Evolutionary conservation across 2,329 filamentous ascomycete genomes (phyloP).

Genomic region (Aspergillus neotritici): DNA sequence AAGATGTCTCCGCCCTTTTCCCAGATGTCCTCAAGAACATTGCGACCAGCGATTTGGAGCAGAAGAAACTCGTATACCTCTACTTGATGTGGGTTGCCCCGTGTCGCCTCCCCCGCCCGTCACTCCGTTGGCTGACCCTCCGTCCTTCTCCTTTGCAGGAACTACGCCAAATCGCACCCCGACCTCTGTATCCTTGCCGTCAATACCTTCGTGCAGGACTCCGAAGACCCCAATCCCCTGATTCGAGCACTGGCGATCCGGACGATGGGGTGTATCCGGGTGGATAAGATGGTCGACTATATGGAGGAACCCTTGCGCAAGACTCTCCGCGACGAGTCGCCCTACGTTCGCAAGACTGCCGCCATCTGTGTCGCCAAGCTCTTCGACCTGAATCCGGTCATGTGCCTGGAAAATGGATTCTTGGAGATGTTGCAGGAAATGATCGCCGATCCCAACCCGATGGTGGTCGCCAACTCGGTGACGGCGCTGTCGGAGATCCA

Average conservation of each 20-base stretch:
- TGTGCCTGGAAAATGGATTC: constrained; percentile 97
- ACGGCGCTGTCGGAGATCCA: constrained; percentile 87
- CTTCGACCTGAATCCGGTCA: constrained; percentile 84
- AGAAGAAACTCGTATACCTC: constrained; percentile 98
- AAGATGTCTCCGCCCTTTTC: constrained; percentile 95
- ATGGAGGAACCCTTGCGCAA: constrained; percentile 98
- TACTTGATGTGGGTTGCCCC: constrained; percentile 73
- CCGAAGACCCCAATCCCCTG: constrained; percentile 94
- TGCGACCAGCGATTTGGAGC: constrained; percentile 85
- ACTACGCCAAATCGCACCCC: constrained; percentile 98
- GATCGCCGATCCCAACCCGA: constrained; percentile 95
- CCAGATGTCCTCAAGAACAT: constrained; percentile 99
- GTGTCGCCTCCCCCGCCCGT: neutral
- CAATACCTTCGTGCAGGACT: constrained; percentile 98
- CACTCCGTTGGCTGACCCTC: constrained; percentile 14
- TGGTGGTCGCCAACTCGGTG: constrained; percentile 98
- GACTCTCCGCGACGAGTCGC: constrained; percentile 92
- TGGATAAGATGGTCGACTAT: constrained; percentile 99
- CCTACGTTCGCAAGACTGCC: constrained; percentile 96
- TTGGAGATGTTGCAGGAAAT: constrained; percentile 88
- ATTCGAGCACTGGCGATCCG: constrained; percentile 91
- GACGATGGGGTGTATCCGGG: constrained; percentile 97
- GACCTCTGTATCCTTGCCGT: constrained; percentile 98
- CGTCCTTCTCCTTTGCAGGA: constrained; percentile 53
- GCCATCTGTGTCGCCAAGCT: constrained; percentile 97